Evolutionary conservation across 202 grass and related monocot species (phyloP), one percentile per base, ranked within the genome.

Genomic region (Schoenoplectus triqueter): DNA sequence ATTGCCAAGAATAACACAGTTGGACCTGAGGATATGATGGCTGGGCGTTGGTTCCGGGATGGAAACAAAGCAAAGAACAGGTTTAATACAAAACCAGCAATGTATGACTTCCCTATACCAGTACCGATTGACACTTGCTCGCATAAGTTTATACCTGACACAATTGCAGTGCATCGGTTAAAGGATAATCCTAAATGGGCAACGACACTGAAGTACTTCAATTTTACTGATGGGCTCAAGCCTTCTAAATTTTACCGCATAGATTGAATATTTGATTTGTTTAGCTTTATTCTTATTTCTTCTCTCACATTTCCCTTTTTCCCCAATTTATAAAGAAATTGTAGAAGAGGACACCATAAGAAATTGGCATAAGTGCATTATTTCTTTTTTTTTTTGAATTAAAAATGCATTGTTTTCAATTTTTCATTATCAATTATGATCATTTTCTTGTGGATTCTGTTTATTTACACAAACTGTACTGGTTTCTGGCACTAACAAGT

Each of bases 111-210:
- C 80, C 88, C 75, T 17, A 85, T 88, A 48, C 85, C 82, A 5
- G 85, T 73, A 86, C 90, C 88, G 2, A 75, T 92, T 19, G 92
- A 94, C 87, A 22, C 83, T 1, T 83, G 80, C 50, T 83, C 80
- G 1, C 83, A 85, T 31, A 55, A 85, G 40, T 92, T 94, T 86
- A 55, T 87, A 78, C 93, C 90, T 1, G 88, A 69, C 65, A 89
- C 86, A 64, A 88, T 95, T 47, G 90, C 90, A 6, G 92, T 97
- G 83, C 95, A 97, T 86, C 75, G 89, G 14, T 88, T 97, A 55
- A 97, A 97, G 90, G 87, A 69, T 87, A 90, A 94, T 85, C 73
- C 84, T 14, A 54, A 82, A 5, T 97, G 95, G 95, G 92, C 95
- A 0, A 85, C 50, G 72, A 78, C 90, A 9, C 79, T 97, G 52